Evolutionary conservation across 225 moss, liverwort and hornwort species (phyloP), one percentile per base, ranked within the genome.

Genomic region (Marchantia paleacea): DNA sequence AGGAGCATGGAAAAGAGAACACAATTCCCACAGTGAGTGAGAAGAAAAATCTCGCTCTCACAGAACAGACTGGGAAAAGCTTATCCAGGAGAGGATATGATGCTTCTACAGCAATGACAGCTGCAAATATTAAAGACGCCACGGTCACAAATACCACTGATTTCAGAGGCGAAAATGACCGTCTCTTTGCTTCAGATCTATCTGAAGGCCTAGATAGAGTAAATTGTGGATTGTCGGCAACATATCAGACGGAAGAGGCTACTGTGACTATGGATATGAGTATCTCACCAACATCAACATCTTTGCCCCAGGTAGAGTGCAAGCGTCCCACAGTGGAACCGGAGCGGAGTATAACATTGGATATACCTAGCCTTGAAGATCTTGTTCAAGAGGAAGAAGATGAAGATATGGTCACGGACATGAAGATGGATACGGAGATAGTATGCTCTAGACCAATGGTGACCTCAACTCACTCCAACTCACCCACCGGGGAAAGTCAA

Each of bases 211-310:
- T 26, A 8, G 66, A 30, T 3, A 72, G 19, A 49, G 72, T 22
- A 28, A 72, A 19, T 72, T 39, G 50, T 29, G 28, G 53, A 13
- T 73, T 53, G 53, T 19, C 53, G 0, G 50, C 30, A 51, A 4
- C 73, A 22, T 29, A 25, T 73, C 48, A 30, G 58, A 24, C 47
- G 11, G 8, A 76, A 30, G 80, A 80, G 1, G 39, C 16, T 57
- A 72, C 71, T 52, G 52, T 50, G 29, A 57, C 82, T 48, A 29
- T 77, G 72, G 80, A 73, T 65, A 73, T 85, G 76, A 85, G 82
- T 77, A 48, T 77, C 29, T 68, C 80, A 53, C 54, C 85, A 25
- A 9, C 39, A 50, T 80, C 77, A 52, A 67, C 26, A 22, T 3
- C 12, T 24, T 20, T 75, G 10, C 69, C 12, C 1, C 48, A 24